Base-by-base conservation (phyloP, 352 stramenopile species). In the Peronospora destructor region DNA sequence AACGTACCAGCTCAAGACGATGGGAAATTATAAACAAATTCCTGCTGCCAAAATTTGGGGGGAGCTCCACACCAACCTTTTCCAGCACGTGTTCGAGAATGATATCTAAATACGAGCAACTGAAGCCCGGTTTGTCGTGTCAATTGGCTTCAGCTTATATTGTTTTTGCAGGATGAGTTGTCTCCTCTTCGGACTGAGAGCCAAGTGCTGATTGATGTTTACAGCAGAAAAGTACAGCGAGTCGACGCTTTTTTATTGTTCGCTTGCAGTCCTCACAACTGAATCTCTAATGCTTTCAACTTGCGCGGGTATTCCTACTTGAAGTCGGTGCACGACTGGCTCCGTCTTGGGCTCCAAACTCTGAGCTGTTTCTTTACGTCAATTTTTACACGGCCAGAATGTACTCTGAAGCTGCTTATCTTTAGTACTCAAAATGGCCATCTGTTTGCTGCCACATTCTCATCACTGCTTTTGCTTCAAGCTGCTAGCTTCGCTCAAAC, bases 161-260 rank as follows among this genome's bases (percentile, higher is more conserved):
- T 60, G 41, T 32, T 51, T 32, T 14, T 57, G 43, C 19, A 47
- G 1, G 13, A 67, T 28, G 4, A 43, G 14, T 16, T 61, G 39
- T 11, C 36, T 58, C 33, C 61, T 56, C 26, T 50, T 38, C 4
- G 33, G 5, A 34, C 30, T 61, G 50, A 68, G 21, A 9, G 72
- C 61, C 37, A 85, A 35, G 23, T 73, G 61, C 55, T 84, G 68
- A 6, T n/a, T 73, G 59, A 84, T 71, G n/a, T 41, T 66, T 71
- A 26, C 68, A 71, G 49, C 67, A 80, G 46, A 85, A 87, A 7
- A 36, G n/a, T 45, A 34, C 55, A 57, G 16, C 68, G 73, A 17
- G 68, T 74, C 16, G 70, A 69, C n/a, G 64, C 45, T 29, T 71
- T 46, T 7, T 12, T 33, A 17, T 81, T 63, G 23, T 61, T 66